A percentile compares a stretch with the other conserved stretches of the same genome.
phyloP scores from a whole-genome alignment of 179 eudicot species.

The Vitellaria paradoxa region DNA sequence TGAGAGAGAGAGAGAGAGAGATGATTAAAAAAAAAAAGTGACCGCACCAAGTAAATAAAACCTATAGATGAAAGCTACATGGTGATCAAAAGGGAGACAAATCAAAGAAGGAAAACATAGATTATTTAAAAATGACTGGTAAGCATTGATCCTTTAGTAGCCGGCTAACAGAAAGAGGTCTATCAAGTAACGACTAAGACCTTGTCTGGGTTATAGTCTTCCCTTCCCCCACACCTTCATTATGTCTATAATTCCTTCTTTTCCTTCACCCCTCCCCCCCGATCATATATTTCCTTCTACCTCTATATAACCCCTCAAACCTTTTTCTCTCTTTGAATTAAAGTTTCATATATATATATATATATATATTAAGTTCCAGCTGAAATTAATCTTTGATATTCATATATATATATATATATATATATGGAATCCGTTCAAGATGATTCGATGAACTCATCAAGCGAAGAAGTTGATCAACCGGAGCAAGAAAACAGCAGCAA shows the following conservation, averaged over 20 bases:
- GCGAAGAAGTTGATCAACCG: slow-evolving; percentile 27
- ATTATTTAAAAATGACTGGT: background rate
- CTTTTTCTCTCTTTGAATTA: background rate
- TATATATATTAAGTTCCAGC: background rate
- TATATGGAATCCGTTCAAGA: slow-evolving; percentile 17
- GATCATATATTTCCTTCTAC: too few species aligned
- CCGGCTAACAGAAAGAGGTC: slow-evolving; percentile 8
- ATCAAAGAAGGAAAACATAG: background rate
- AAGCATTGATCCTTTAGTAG: background rate
- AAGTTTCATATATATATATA: too few species aligned
- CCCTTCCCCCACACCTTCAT: slow-evolving; percentile 10
- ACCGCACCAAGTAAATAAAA: background rate
- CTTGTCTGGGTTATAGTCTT: background rate
- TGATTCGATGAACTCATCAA: slow-evolving; percentile 13
- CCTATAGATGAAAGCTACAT: slow-evolving; percentile 10
- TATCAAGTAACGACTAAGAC: background rate
- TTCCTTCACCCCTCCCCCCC: background rate
- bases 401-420: background rate
- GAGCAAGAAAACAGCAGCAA: slow-evolving; percentile 17
- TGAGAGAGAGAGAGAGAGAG: too few species aligned
- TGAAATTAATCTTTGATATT: too few species aligned
- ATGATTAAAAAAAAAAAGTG: slow-evolving; percentile 4
- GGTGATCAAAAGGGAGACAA: background rate
- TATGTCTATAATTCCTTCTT: background rate
- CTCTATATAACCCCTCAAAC: background rate